Evolutionary conservation across 1,284 basidiomycete species (phyloP).

Genomic region (Ceratobasidium theobromae): DNA sequence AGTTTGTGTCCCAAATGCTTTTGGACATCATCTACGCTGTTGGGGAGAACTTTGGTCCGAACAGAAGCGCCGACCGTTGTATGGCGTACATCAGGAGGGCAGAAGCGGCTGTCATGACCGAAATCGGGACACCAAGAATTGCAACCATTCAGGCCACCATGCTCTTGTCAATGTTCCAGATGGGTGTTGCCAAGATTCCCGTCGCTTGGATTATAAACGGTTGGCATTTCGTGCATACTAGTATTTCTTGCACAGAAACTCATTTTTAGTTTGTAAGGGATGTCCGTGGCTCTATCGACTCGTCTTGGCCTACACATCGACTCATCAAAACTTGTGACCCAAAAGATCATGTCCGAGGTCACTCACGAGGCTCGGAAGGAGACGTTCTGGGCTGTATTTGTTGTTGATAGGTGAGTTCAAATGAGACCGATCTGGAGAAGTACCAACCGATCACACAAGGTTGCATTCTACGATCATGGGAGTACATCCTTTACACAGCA

Average conservation of each 20-base stretch:
- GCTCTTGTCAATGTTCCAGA: conserved; percentile 25
- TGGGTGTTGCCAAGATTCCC: conserved; percentile 22
- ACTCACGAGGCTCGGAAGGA: conserved; percentile 22
- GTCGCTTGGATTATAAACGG: conserved; percentile 29
- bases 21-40: conserved; percentile 20
- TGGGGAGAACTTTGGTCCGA: conserved; percentile 19
- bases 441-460: not conserved
- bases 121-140: conserved; percentile 20
- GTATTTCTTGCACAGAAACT: not conserved
- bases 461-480: conserved; percentile 27
- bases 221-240: not conserved
- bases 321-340: conserved; percentile 11
- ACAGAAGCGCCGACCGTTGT: not conserved
- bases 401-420: conserved; percentile 14
- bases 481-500: conserved; percentile 25
- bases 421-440: not conserved
- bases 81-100: not conserved
- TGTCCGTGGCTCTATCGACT: conserved; percentile 21
- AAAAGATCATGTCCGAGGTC: conserved; percentile 1
- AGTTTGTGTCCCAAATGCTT: conserved; percentile 21
- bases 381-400: conserved; percentile 22
- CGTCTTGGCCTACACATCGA: conserved; percentile 24
- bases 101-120: conserved; percentile 15
- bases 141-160: conserved; percentile 15
- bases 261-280: not conserved